Evolutionary conservation across 768 basidiomycete species (phyloP), one percentile per base, ranked within the genome.

Genomic region (Termitomyces sp.): DNA sequence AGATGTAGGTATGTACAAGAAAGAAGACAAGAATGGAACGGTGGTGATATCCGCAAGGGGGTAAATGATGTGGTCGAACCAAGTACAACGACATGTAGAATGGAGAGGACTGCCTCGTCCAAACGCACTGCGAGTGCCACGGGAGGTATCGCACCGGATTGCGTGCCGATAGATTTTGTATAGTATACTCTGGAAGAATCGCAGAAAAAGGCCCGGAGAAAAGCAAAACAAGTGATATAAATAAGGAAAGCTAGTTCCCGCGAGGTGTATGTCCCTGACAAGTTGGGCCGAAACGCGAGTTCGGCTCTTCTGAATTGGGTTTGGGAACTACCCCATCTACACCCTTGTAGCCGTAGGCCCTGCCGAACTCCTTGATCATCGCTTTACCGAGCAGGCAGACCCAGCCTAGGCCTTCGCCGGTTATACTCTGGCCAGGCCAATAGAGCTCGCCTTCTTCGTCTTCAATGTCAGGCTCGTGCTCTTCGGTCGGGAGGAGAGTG

Each of bases 381-480:
- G 89, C 86, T 67, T 87, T 88, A 64, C 89, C 90, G 83, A 92
- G 86, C 29, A 88, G 75, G 69, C 90, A 92, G n/a, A 91, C 84
- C 90, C 90, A 92, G 22, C 86, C 90, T 31, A 92, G 77, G 50
- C 90, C 90, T 69, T 90, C 87, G 44, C 88, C 88, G 31, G 81
- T 87, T 57, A 84, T 75, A 36, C 81, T 77, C 64, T 89, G 86
- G 44, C 85, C 85, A 0, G 90, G 90, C 90, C 90, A 92, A 66
- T 84, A 89, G n/a, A 92, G 75, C 65, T 92, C 90, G 61, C 90
- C 88, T 68, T 90, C 90, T 62, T 90, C 87, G 63, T 92, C 90
- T 68, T 92, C 90, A 54, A 92, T 82, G 61, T 92, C 90, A 12
- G 87, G 86, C 60, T 91, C 88, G 55, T 87, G 79, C 68, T 92